Percentiles rank a stretch among this genome's conserved stretches.
Conservation (phyloP, 2,329 filamentous ascomycete species). For the Cercospora sesami region DNA sequence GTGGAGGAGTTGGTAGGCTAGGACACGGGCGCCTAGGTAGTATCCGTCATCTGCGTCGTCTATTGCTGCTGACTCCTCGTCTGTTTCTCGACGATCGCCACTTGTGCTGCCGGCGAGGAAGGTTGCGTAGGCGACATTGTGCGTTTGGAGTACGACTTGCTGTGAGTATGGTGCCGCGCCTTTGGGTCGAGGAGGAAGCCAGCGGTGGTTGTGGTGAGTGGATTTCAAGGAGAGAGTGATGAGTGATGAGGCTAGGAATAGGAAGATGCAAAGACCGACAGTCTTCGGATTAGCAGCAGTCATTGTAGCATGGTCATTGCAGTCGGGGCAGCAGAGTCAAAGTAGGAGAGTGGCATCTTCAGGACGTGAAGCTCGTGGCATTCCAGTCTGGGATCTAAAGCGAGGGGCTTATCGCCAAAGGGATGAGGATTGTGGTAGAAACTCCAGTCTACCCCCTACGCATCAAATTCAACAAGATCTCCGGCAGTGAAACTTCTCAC, state of each 20-base stretch:
- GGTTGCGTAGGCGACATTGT: slow-evolving; percentile 43
- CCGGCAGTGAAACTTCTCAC: not conserved
- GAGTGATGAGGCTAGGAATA: slow-evolving; percentile 40
- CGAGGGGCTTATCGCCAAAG: slow-evolving; percentile 12
- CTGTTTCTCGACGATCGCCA: slow-evolving; percentile 22
- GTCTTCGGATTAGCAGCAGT: slow-evolving; percentile 32
- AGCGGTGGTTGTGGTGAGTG: slow-evolving; percentile 27
- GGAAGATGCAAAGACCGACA: slow-evolving; percentile 37
- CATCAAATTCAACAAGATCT: not conserved
- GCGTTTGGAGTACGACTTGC: slow-evolving; percentile 25
- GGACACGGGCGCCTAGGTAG: slow-evolving; percentile 39
- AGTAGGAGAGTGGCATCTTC: slow-evolving; percentile 17
- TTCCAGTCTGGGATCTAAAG: slow-evolving; percentile 6
- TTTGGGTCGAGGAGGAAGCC: slow-evolving; percentile 23
- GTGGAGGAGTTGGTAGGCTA: slow-evolving; percentile 44
- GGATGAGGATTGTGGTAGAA: not conserved
- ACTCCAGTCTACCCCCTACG: not conserved
- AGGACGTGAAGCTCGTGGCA: slow-evolving; percentile 4
- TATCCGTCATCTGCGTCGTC: slow-evolving; percentile 40
- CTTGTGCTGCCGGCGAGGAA: slow-evolving; percentile 39
- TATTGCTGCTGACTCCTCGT: slow-evolving; percentile 28
- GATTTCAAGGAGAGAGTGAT: slow-evolving; percentile 35
- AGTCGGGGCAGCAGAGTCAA: not conserved
- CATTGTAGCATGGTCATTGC: slow-evolving; percentile 24
- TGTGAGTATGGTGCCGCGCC: slow-evolving; percentile 15